Base-by-base conservation (phyloP, 2,329 filamentous ascomycete species). In the Cucurbitaria berberidis region DNA sequence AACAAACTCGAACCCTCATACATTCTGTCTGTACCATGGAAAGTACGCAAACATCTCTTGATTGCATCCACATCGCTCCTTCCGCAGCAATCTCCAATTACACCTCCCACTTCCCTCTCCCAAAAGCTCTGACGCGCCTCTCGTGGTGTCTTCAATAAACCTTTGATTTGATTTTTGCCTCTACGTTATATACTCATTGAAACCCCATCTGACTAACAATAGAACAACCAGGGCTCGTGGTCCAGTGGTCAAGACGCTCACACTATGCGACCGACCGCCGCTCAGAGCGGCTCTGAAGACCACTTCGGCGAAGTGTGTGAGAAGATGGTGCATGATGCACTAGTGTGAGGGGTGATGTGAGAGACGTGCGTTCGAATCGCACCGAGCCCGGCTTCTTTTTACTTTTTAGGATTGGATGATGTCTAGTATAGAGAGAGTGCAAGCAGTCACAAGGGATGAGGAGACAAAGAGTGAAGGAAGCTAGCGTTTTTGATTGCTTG, bases 201-300 rank as follows among this genome's bases (percentile, higher is more conserved):
- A 1, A 2, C 30, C 3, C 18, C 34, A 13, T 13, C 13, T 19
- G 8, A 19, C n/a, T 34, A 21, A 21, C 21, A 1, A 26, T 21
- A 6, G 21, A n/a, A 39, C 22, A 18, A 18, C 21, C 16, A 47
- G 45, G 35, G 39, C 13, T 24, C 45, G 45, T 47, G 13, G 34
- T 47, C 34, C 24, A 47, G 21, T 40, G 35, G 45, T 47, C 35
- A 47, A 30, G 45, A 47, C 45, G 16, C 35, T 47, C 45, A 39
- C 35, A 40, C 34, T 6, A 47, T 19, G 29, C 21, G 24, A 10
- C 22, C n/a, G 24, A n/a, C n/a, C n/a, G n/a, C n/a, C n/a, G n/a
- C n/a, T n/a, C n/a, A n/a, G n/a, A n/a, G n/a, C n/a, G n/a, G n/a
- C 45, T 15, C 34, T 22, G 34, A 22, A 19, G n/a, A 2, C 34